Percentiles rank a stretch among this genome's conserved stretches.
These are phyloP conservation scores for Silybum marianum DNA, from an alignment of 129 eudicot species.

Conservation along the genomic window DNA sequence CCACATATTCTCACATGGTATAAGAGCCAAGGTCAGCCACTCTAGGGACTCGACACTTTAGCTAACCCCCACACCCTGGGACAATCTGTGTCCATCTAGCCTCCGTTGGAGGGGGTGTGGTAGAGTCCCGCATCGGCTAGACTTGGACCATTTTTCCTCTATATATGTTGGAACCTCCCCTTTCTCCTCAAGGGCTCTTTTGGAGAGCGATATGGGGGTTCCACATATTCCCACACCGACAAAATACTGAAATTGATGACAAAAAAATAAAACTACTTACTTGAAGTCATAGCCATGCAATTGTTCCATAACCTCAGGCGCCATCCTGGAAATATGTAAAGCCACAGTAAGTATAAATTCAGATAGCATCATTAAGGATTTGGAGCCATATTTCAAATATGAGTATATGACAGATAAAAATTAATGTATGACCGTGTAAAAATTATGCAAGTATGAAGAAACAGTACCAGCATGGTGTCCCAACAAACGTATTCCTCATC, in stretches of 20 bases:
- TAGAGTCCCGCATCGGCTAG: too few relatives aligned
- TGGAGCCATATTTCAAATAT: not conserved
- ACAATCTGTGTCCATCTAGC: too few relatives aligned
- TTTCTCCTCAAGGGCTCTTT: too few relatives aligned
- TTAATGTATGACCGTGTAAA: not conserved
- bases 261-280: constrained; percentile 44
- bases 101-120: too few relatives aligned
- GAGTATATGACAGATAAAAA: not conserved
- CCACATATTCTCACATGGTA: too few relatives aligned
- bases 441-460: not conserved
- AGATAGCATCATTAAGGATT: not conserved
- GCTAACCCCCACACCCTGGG: too few relatives aligned
- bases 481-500: constrained; percentile 83
- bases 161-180: too few relatives aligned
- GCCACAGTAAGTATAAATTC: constrained; percentile 7
- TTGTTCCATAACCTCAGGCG: constrained; percentile 99
- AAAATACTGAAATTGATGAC: constrained; percentile 9
- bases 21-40: too few relatives aligned
- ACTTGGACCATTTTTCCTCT: too few relatives aligned
- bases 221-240: too few relatives aligned
- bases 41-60: too few relatives aligned
- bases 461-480: constrained; percentile 93
- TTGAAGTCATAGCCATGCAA: constrained; percentile 88
- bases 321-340: constrained; percentile 76
- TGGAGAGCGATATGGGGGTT: too few relatives aligned